A percentile compares a stretch with the other conserved stretches of the same genome.
phyloP scores from a whole-genome alignment of 2,329 filamentous ascomycete genomes.

The Diaporthe nobilis region DNA sequence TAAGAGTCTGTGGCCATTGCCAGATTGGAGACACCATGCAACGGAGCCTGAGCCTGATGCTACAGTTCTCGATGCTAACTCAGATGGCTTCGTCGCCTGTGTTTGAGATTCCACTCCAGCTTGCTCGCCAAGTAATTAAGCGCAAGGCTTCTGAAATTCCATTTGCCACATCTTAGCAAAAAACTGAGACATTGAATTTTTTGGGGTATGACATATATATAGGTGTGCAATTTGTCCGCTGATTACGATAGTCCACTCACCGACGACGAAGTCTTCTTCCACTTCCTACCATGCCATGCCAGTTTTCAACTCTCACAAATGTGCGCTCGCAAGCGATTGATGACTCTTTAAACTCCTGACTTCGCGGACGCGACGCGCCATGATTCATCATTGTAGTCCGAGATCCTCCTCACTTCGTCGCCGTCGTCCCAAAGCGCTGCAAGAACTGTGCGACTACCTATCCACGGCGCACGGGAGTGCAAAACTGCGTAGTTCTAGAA shows the following conservation, averaged over 20 bases:
- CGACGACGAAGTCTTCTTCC: background rate
- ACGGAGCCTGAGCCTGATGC: background rate
- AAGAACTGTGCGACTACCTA: constrained; percentile 49
- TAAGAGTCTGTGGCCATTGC: background rate
- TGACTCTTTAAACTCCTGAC: background rate
- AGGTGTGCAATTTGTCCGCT: background rate
- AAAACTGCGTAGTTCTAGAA: constrained; percentile 52
- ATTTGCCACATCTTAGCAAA: background rate
- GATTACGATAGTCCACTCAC: background rate
- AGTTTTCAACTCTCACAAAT: background rate
- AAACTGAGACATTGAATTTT: background rate
- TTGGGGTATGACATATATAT: background rate
- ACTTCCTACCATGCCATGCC: background rate
- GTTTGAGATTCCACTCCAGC: background rate
- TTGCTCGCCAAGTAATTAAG: background rate
- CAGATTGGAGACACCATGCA: background rate
- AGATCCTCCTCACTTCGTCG: constrained; percentile 41
- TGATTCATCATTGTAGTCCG: constrained; percentile 43
- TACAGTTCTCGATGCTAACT: background rate
- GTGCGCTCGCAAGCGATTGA: no score
- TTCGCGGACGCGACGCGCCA: background rate
- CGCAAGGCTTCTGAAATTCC: background rate
- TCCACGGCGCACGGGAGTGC: constrained; percentile 52
- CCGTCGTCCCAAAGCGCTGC: constrained; percentile 52
- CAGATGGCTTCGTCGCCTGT: background rate